These are phyloP conservation scores for Blumeria hordei DNA, from an alignment of 2,329 filamentous ascomycete species.

Conservation along the genomic window DNA sequence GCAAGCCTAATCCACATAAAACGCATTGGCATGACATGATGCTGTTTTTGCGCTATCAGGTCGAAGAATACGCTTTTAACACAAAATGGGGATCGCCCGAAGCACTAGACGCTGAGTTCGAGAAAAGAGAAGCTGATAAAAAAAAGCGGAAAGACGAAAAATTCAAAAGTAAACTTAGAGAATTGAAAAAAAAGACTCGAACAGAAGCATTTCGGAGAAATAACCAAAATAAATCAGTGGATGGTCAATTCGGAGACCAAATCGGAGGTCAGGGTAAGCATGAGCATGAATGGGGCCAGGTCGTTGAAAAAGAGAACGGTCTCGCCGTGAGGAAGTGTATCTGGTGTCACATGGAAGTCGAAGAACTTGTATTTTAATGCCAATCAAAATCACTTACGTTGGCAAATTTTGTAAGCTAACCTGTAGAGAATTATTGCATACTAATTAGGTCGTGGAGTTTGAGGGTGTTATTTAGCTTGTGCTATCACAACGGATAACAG, in stretches of 20 bases:
- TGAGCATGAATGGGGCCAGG: constrained; percentile 66
- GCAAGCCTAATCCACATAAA: constrained; percentile 84
- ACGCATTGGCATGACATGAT: constrained; percentile 97
- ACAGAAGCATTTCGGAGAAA: constrained; percentile 71
- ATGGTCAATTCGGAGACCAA: constrained; percentile 47
- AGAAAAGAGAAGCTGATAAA: constrained; percentile 50
- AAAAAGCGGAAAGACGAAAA: constrained; percentile 75
- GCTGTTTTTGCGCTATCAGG: constrained; percentile 78
- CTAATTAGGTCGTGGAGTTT: no score
- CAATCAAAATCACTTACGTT: not conserved
- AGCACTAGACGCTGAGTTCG: constrained; percentile 71
- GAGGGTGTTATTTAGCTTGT: no score
- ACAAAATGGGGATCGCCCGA: constrained; percentile 81
- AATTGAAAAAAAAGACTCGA: constrained; percentile 78
- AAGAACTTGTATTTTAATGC: constrained; percentile 27
- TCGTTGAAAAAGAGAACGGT: constrained; percentile 45
- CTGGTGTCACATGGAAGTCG: constrained; percentile 55
- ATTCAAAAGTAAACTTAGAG: constrained; percentile 69
- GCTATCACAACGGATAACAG: no score
- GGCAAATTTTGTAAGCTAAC: no score
- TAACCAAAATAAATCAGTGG: constrained; percentile 25
- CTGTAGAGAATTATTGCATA: no score
- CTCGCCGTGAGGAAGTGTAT: constrained; percentile 61
- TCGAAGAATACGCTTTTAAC: constrained; percentile 76
- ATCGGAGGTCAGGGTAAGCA: constrained; percentile 43